These are phyloP conservation scores for Porcisia hertigi DNA, from an alignment of 208 protist species.

Conservation along the genomic window DNA sequence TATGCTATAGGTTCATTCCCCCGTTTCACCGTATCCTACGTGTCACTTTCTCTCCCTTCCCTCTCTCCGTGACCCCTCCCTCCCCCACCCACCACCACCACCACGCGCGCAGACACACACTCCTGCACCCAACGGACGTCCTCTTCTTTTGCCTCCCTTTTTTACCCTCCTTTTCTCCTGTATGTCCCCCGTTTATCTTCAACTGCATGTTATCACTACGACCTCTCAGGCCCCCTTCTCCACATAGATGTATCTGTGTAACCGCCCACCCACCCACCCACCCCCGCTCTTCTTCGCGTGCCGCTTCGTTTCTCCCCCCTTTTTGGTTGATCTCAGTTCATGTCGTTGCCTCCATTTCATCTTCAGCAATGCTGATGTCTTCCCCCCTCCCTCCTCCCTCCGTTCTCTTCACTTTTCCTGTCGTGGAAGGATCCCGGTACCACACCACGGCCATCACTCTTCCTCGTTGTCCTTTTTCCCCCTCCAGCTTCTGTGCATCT, in stretches of 20 bases:
- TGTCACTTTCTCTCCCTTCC: not conserved
- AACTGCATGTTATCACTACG: too few species aligned
- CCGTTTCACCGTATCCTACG: not conserved
- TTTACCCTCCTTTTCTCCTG: not conserved
- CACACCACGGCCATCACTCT: not conserved
- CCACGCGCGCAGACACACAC: not conserved
- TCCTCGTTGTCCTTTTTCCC: not conserved
- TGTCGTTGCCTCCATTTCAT: not conserved
- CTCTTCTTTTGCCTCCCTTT: not conserved
- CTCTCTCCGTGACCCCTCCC: not conserved
- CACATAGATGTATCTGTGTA: too few species aligned
- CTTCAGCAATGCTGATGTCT: not conserved
- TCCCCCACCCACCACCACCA: not conserved
- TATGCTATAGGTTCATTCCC: too few species aligned
- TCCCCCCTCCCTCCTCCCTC: not conserved
- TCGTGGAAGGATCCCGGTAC: not conserved
- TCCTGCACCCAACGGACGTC: not conserved
- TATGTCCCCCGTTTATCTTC: not conserved
- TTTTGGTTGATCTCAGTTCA: too few species aligned
- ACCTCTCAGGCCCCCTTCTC: too few species aligned
- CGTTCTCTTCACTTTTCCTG: too few species aligned
- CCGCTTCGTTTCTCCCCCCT: too few species aligned
- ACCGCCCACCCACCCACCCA: too few species aligned
- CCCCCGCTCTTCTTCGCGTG: too few species aligned
- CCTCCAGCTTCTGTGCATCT: not conserved